A percentile compares a stretch with the other conserved stretches of the same genome.
Conservation (phyloP, 352 stramenopile species). For the Pythium brassicae region DNA sequence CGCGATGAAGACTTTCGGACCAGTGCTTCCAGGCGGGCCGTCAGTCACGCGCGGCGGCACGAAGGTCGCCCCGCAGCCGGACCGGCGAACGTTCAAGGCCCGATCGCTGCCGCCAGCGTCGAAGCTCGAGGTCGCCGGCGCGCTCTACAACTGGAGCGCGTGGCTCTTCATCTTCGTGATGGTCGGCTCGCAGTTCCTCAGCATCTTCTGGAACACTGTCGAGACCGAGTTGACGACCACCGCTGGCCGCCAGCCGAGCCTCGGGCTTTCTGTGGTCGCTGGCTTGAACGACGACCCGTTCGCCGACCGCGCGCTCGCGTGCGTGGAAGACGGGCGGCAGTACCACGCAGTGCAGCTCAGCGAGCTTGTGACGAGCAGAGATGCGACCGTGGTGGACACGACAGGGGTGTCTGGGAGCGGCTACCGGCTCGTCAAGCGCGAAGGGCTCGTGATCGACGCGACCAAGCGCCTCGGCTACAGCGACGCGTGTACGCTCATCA, state of each 20-base stretch:
- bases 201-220: conserved; percentile 9
- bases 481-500: conserved; percentile 15
- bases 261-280: conserved; percentile 12
- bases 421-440: conserved; percentile 3
- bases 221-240: neutral
- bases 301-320: conserved; percentile 31
- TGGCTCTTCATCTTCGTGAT: conserved; percentile 2
- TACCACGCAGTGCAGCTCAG: conserved; percentile 28
- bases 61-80: neutral
- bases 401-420: neutral
- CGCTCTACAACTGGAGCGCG: conserved; percentile 7
- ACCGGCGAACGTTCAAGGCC: neutral
- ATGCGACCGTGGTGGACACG: conserved; percentile 28
- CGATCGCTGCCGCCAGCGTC: neutral
- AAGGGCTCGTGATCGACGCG: neutral
- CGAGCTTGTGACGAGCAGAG: neutral
- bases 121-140: neutral
- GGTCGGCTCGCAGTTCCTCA: conserved; percentile 4
- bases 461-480: conserved; percentile 9
- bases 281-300: conserved; percentile 42
- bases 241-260: conserved; percentile 9
- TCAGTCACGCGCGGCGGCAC: neutral
- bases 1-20: no score
- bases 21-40: no score
- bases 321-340: conserved; percentile 4